Conservation (phyloP, 768 basidiomycete species). For the Hypholoma sublateritium region DNA sequence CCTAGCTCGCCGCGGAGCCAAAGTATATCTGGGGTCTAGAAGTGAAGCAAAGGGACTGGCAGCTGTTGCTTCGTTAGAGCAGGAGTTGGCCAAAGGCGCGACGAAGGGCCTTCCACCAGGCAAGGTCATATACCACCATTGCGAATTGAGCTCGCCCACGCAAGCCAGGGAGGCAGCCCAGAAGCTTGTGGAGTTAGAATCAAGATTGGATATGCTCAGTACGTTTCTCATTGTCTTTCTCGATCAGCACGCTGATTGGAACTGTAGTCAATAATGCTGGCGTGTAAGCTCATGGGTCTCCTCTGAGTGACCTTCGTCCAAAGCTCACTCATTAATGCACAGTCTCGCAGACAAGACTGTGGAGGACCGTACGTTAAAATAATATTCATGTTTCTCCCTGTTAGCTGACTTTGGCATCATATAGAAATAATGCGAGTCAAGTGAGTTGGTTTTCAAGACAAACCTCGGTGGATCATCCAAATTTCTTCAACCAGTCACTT, state of each 20-base stretch:
- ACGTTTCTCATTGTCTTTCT: conserved; percentile 12
- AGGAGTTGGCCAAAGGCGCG: conserved; percentile 30
- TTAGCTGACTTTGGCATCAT: background rate
- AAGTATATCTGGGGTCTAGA: conserved; percentile 52
- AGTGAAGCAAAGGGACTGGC: conserved; percentile 39
- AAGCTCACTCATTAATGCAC: background rate
- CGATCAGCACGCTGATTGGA: background rate
- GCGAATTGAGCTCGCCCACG: conserved; percentile 45
- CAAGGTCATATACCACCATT: conserved; percentile 40
- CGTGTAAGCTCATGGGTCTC: conserved; percentile 3
- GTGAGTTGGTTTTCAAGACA: background rate
- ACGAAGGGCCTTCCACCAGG: conserved; percentile 20
- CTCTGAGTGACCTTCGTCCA: background rate
- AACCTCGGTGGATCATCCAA: background rate
- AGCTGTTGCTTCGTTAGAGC: conserved; percentile 41
- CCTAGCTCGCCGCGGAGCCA: conserved; percentile 50
- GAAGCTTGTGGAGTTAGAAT: conserved; percentile 41
- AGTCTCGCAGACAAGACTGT: conserved; percentile 3
- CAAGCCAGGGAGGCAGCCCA: conserved; percentile 40
- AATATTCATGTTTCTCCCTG: background rate
- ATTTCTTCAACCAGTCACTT: conserved; percentile 7
- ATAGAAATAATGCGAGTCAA: conserved; percentile 7
- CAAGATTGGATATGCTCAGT: conserved; percentile 50
- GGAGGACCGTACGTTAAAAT: background rate
- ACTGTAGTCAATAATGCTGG: conserved; percentile 15